Base-by-base conservation (phyloP, 2,329 filamentous ascomycete species). In the Pyrenochaeta sp. region DNA sequence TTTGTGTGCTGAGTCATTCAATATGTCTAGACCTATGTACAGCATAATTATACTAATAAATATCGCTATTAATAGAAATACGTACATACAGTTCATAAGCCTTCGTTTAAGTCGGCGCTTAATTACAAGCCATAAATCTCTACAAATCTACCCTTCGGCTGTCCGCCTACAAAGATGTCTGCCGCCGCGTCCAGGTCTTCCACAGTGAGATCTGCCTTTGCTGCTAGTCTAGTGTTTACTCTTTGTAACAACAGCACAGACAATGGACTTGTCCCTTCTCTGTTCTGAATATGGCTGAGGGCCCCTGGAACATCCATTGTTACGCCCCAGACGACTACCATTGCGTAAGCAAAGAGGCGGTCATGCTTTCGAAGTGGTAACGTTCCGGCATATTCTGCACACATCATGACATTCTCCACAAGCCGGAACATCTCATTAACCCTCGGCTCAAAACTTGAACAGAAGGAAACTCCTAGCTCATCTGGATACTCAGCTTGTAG, bases 161-260 rank as follows among this genome's bases (percentile, higher is more conserved):
- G 44, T 49, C 58, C 58, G 35, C 58, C 55, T 36, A 56, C 55
- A 49, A 61, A 61, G 20, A 58, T 56, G 12, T 61, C 52, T 45
- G 58, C 58, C 43, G 58, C 58, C 32, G 30, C 45, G 40, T 58
- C 42, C 49, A 58, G 56, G 30, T 61, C 58, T 49, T 56, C 55
- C 45, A 33, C 31, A 9, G 45, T 56, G 35, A 58, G 35, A 49
- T 46, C 35, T 44, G 49, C 49, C 45, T 58, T 54, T 46, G 48
- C 48, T 45, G 9, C 18, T 37, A 58, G 45, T 23, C 20, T 20
- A 36, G 12, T 32, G 27, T 55, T 61, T 47, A 45, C 47, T 37
- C 46, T 56, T 49, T 44, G 45, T 43, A 59, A 41, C 41, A 61
- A 46, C 40, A 36, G 39, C 21, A 46, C 23, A 49, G 41, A 43